A percentile compares a stretch with the other conserved stretches of the same genome.
Evolutionary conservation across 441 rosid genomes (phyloP).

Genomic region (Rhodomyrtus psidioides): DNA sequence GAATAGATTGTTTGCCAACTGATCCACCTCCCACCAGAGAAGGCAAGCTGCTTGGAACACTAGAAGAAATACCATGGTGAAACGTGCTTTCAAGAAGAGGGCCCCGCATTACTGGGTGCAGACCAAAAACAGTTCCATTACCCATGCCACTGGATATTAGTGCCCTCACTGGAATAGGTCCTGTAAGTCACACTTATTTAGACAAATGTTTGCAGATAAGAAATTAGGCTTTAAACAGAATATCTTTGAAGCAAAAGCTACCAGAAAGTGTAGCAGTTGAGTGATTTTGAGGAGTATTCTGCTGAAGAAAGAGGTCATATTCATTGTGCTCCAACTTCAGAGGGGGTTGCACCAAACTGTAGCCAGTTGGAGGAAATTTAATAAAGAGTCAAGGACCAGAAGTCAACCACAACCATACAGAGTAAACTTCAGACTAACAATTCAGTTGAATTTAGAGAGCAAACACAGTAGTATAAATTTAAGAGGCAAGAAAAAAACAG

Average conservation of each 20-base stretch:
- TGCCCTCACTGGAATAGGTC: not conserved
- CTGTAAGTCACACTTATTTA: not conserved
- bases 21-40: conserved; percentile 7
- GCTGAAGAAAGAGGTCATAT: conserved; percentile 22
- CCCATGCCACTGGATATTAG: not conserved
- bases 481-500: not conserved
- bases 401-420: not conserved
- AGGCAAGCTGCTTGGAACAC: conserved; percentile 10
- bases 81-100: not conserved
- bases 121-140: conserved; percentile 27
- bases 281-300: conserved; percentile 37
- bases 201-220: not conserved
- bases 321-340: conserved; percentile 52
- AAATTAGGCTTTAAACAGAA: not conserved
- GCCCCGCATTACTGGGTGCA: conserved; percentile 12
- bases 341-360: conserved; percentile 41
- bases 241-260: conserved; percentile 11
- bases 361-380: conserved; percentile 5
- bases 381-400: not conserved
- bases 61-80: conserved; percentile 7
- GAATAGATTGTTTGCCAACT: conserved; percentile 4
- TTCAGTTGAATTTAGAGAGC: not conserved
- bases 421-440: not conserved
- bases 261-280: conserved; percentile 44
- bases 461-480: not conserved